Evolutionary conservation across 139 green algal genomes (phyloP).

Genomic region (Bryopsis sp.): DNA sequence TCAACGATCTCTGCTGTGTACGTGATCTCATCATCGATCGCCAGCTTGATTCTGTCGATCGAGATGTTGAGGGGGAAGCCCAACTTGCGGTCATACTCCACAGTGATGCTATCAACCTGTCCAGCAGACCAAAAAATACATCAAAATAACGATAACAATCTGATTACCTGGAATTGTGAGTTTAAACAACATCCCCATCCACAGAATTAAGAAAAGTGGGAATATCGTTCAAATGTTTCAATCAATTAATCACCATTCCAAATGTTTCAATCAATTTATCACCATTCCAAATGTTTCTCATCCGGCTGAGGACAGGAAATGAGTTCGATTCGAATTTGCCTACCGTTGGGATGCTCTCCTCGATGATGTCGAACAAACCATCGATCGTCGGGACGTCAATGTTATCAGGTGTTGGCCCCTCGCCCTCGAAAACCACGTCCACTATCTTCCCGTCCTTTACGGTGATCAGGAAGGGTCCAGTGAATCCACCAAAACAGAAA

Average conservation of each 20-base stretch:
- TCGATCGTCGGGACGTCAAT: background rate
- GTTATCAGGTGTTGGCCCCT: background rate
- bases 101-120: background rate
- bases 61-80: background rate
- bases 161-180: background rate
- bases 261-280: no score
- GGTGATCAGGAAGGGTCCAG: background rate
- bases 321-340: no score
- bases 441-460: background rate
- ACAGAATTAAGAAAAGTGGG: no score
- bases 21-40: constrained; percentile 10
- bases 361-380: constrained; percentile 2
- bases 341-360: background rate
- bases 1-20: background rate
- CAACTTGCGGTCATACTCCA: constrained; percentile 3
- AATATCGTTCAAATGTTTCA: no score
- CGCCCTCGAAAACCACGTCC: background rate
- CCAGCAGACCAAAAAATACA: no score
- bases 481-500: background rate
- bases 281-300: no score
- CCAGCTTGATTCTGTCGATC: background rate
- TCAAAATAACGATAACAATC: background rate
- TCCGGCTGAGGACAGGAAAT: no score
- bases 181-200: no score
- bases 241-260: no score